Percentiles rank a stretch among this genome's conserved stretches.
phyloP scores from a whole-genome alignment of 371 early-diverging fungal species.

The Dichotomocladium elegans region DNA sequence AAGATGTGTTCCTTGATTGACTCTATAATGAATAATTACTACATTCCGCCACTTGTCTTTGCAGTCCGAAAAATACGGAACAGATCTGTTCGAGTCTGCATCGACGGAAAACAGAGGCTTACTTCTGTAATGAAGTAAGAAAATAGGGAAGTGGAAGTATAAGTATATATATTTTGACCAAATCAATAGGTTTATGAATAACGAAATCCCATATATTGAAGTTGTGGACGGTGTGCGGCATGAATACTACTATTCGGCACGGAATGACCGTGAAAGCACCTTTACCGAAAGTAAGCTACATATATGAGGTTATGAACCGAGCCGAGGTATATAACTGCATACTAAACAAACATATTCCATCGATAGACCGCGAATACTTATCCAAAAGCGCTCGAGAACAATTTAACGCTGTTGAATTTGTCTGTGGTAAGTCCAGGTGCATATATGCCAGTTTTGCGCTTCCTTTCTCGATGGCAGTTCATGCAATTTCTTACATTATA shows the following conservation, averaged over 20 bases:
- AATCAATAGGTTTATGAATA: slow-evolving; percentile 31
- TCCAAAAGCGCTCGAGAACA: slow-evolving; percentile 5
- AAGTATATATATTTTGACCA: background rate
- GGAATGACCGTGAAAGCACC: background rate
- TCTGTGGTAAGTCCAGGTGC: slow-evolving; percentile 20
- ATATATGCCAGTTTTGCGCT: too few species aligned
- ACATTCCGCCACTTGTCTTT: slow-evolving; percentile 34
- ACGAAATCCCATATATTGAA: slow-evolving; percentile 28
- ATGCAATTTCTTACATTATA: too few species aligned
- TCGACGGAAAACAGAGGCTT: slow-evolving; percentile 40
- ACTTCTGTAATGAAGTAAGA: slow-evolving; percentile 26
- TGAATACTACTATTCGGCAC: slow-evolving; percentile 8
- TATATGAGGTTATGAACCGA: background rate
- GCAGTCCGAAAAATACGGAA: slow-evolving; percentile 7
- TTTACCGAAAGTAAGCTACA: background rate
- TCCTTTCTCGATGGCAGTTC: too few species aligned
- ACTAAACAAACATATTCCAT: background rate
- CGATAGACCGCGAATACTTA: background rate
- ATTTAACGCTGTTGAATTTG: slow-evolving; percentile 18
- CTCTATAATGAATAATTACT: slow-evolving; percentile 30
- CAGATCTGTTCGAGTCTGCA: slow-evolving; percentile 15
- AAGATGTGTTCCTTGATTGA: slow-evolving; percentile 37
- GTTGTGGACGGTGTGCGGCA: background rate
- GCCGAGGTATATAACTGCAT: background rate
- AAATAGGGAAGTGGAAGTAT: background rate